A percentile compares a stretch with the other conserved stretches of the same genome.
These are phyloP conservation scores for Gymnopus androsaceus DNA, from an alignment of 1,284 basidiomycete genomes.

Conservation along the genomic window DNA sequence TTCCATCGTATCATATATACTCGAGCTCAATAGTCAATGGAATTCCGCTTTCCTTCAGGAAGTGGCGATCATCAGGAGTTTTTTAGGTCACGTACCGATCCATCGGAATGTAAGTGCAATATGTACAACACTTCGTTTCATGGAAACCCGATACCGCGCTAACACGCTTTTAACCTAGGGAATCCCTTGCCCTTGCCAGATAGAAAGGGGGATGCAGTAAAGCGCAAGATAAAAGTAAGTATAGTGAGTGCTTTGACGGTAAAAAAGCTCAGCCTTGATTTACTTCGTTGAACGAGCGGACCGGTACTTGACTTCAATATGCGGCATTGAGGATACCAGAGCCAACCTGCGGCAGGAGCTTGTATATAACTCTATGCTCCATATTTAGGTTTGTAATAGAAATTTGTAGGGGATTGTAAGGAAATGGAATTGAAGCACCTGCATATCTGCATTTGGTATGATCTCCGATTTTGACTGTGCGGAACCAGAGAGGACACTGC, in stretches of 20 bases:
- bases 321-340: not conserved
- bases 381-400: not conserved
- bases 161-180: constrained; percentile 7
- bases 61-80: not conserved
- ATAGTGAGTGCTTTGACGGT: not conserved
- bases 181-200: not conserved
- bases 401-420: not conserved
- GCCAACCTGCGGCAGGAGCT: not conserved
- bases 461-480: constrained; percentile 1
- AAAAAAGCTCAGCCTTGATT: not conserved
- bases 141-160: not conserved
- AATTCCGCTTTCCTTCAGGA: not conserved
- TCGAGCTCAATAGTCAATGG: not conserved
- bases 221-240: no score
- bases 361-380: not conserved
- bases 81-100: constrained; percentile 1
- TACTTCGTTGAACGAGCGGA: not conserved
- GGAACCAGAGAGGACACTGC: not conserved
- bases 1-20: not conserved
- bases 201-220: not conserved
- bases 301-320: not conserved
- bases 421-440: not conserved
- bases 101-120: not conserved
- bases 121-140: not conserved
- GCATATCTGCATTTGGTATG: not conserved